Conservation (phyloP, 2,329 filamentous ascomycete genomes). For the Dendrostoma leiphaemia region DNA sequence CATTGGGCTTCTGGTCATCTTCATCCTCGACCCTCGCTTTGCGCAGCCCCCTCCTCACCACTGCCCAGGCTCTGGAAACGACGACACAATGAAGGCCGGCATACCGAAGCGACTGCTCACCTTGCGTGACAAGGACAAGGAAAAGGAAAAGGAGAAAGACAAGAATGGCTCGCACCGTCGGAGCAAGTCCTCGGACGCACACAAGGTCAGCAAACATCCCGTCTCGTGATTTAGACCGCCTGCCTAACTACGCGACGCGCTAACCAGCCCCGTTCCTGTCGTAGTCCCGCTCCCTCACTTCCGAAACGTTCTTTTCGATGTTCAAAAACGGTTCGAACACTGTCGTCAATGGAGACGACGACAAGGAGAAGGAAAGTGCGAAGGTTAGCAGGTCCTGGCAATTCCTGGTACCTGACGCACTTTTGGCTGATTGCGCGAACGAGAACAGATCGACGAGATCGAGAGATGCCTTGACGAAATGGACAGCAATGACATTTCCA, state of each 20-base stretch:
- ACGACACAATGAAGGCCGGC: slow-evolving; percentile 47
- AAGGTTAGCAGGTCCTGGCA: slow-evolving; percentile 31
- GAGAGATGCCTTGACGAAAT: slow-evolving; percentile 39
- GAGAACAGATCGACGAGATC: slow-evolving; percentile 40
- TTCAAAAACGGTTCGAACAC: slow-evolving; percentile 62
- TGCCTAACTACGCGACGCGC: neutral
- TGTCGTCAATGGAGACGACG: slow-evolving; percentile 51
- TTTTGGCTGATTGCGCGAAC: neutral
- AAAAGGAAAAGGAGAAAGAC: neutral
- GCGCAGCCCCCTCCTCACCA: neutral
- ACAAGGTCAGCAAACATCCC: slow-evolving; percentile 43
- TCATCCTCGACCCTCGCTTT: neutral
- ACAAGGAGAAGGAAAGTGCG: slow-evolving; percentile 44
- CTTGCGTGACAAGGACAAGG: slow-evolving; percentile 50
- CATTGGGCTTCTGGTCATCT: slow-evolving; percentile 20
- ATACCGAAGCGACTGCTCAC: slow-evolving; percentile 66
- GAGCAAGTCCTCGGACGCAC: slow-evolving; percentile 53
- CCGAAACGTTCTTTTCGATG: slow-evolving; percentile 60
- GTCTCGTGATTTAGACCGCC: slow-evolving; percentile 9
- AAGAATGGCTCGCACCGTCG: slow-evolving; percentile 55
- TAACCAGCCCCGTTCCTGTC: slow-evolving; percentile 15
- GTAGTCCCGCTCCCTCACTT: slow-evolving; percentile 51
- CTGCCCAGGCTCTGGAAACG: too few relatives aligned
- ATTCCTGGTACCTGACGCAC: slow-evolving; percentile 16
- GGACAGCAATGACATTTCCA: slow-evolving; percentile 42